A percentile compares a stretch with the other conserved stretches of the same genome.
These are phyloP conservation scores for Blastobotrys peoriensis DNA, from an alignment of 805 yeast species.

Conservation along the genomic window DNA sequence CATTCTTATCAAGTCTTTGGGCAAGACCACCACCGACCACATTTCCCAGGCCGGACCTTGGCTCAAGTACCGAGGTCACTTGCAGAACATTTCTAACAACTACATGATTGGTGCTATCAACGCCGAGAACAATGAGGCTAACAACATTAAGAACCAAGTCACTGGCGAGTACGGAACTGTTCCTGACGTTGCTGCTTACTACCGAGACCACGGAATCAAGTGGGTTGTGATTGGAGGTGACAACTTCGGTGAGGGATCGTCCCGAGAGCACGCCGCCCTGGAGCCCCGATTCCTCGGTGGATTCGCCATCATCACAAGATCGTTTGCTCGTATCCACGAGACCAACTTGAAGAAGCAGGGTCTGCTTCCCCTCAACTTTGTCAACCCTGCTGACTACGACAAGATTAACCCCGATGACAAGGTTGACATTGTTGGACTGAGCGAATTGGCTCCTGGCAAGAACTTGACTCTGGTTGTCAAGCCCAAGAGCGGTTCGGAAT, in stretches of 20 bases:
- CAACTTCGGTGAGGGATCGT: slow-evolving; percentile 99
- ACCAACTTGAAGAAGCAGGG: slow-evolving; percentile 99
- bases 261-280: slow-evolving; percentile 99
- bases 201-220: slow-evolving; percentile 85
- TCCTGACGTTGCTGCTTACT: slow-evolving; percentile 92
- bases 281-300: slow-evolving; percentile 99
- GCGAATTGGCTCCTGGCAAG: slow-evolving; percentile 89
- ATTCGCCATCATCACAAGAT: slow-evolving; percentile 93
- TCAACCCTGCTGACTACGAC: slow-evolving; percentile 85
- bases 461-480: slow-evolving; percentile 69
- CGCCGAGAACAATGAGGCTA: slow-evolving; percentile 93
- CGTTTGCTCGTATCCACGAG: slow-evolving; percentile 98
- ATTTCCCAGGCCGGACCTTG: slow-evolving; percentile 99
- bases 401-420: slow-evolving; percentile 86
- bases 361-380: slow-evolving; percentile 93
- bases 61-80: slow-evolving; percentile 99
- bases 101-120: slow-evolving; percentile 99
- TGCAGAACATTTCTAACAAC: slow-evolving; percentile 97
- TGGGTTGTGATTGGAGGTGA: slow-evolving; percentile 99
- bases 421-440: slow-evolving; percentile 79
- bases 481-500: slow-evolving; percentile 67
- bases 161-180: slow-evolving; percentile 92
- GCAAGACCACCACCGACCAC: slow-evolving; percentile 99
- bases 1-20: slow-evolving; percentile 90
- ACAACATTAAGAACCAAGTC: slow-evolving; percentile 81